A percentile compares a stretch with the other conserved stretches of the same genome.
Conservation (phyloP, 2,329 filamentous ascomycete species). For the Ophiobolus disseminans region DNA sequence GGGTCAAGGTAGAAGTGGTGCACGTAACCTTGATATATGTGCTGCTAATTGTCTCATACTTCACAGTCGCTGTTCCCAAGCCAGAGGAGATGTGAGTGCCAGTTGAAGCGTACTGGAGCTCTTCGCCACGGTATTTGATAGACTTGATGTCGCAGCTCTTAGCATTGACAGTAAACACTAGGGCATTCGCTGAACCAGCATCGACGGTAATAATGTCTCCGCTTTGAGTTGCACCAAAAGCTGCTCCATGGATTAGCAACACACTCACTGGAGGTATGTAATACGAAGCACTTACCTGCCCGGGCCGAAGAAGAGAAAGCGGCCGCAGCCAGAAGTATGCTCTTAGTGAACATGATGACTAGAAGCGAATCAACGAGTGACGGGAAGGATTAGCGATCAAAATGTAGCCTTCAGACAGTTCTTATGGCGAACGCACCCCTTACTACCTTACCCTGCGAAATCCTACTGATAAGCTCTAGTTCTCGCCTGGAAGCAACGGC, state of each 20-base stretch:
- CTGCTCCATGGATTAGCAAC: constrained; percentile 11
- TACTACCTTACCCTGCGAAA: neutral
- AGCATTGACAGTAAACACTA: constrained; percentile 47
- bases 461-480: constrained; percentile 13
- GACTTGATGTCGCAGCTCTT: constrained; percentile 69
- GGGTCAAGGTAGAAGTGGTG: constrained; percentile 65
- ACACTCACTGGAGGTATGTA: neutral
- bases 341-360: constrained; percentile 35
- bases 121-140: constrained; percentile 65
- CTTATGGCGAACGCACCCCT: no score
- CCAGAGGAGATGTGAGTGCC: constrained; percentile 66
- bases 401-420: constrained; percentile 2
- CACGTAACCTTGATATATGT: constrained; percentile 69
- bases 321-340: constrained; percentile 31
- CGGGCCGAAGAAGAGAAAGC: constrained; percentile 35
- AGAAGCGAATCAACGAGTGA: constrained; percentile 4
- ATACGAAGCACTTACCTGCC: constrained; percentile 20
- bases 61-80: constrained; percentile 65
- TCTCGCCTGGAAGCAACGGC: constrained; percentile 1
- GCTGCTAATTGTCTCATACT: constrained; percentile 45
- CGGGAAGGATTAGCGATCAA: constrained; percentile 2
- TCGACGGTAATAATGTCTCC: constrained; percentile 43
- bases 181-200: constrained; percentile 40
- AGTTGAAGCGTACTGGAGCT: constrained; percentile 63
- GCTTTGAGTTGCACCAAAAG: constrained; percentile 46